A percentile compares a stretch with the other conserved stretches of the same genome.
Conservation (phyloP, 495 filamentous ascomycete species). For the Jackrogersella multiformis region DNA sequence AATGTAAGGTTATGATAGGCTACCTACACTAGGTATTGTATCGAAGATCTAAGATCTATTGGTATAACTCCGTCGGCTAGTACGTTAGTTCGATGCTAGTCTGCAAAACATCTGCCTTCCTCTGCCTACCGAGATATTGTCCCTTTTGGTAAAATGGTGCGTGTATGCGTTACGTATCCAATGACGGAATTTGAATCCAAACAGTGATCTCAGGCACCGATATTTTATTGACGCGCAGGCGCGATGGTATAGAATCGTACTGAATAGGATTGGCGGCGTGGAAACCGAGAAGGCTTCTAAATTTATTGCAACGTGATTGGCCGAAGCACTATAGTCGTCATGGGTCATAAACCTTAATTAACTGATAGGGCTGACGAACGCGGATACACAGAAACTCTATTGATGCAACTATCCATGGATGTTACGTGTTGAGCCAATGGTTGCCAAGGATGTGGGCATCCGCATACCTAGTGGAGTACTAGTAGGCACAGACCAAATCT, state of each 20-base stretch:
- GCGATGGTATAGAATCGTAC: slow-evolving; percentile 2
- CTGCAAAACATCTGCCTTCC: slow-evolving; percentile 23
- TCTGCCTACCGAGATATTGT: background rate
- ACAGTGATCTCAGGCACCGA: slow-evolving; percentile 40
- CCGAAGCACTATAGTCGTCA: slow-evolving; percentile 12
- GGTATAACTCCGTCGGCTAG: background rate
- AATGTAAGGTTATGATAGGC: background rate
- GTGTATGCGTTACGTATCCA: slow-evolving; percentile 38
- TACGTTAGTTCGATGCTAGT: background rate
- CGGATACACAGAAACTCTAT: slow-evolving; percentile 1
- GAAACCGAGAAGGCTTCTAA: slow-evolving; percentile 26
- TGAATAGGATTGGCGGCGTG: slow-evolving; percentile 1
- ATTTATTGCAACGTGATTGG: slow-evolving; percentile 33
- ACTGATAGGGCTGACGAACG: slow-evolving; percentile 41
- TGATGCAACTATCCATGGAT: background rate
- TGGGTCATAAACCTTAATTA: slow-evolving; percentile 18
- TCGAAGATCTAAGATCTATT: background rate
- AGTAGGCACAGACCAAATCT: slow-evolving; percentile 24
- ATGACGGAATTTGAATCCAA: slow-evolving; percentile 20
- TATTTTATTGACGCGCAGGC: slow-evolving; percentile 37
- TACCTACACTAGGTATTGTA: background rate
- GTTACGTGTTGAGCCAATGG: slow-evolving; percentile 33
- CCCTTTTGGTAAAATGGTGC: slow-evolving; percentile 20
- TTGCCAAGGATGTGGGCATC: slow-evolving; percentile 13
- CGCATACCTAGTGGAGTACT: too few relatives aligned